These are phyloP conservation scores for Colletotrichum sublineola DNA, from an alignment of 2,329 filamentous ascomycete species.

Conservation along the genomic window DNA sequence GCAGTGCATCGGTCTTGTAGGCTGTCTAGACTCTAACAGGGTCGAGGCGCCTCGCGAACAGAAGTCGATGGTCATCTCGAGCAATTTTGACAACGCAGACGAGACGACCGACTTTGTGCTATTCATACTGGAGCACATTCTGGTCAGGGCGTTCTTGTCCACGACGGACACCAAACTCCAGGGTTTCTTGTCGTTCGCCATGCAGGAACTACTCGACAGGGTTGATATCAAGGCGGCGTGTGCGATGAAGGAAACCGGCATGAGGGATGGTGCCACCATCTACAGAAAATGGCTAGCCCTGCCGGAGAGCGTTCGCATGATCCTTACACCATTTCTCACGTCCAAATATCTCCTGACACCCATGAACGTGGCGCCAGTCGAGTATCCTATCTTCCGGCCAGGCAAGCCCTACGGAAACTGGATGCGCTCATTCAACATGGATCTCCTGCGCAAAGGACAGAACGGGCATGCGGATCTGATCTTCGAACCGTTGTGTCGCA, in stretches of 20 bases:
- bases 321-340: conserved; percentile 87
- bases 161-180: conserved; percentile 89
- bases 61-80: conserved; percentile 85
- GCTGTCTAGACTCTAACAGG: conserved; percentile 91
- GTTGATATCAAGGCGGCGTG: conserved; percentile 77
- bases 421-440: conserved; percentile 84
- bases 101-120: conserved; percentile 90
- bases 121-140: conserved; percentile 85
- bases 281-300: conserved; percentile 83
- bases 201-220: conserved; percentile 89
- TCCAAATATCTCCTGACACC: conserved; percentile 84
- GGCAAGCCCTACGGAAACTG: conserved; percentile 81
- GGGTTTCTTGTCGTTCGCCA: conserved; percentile 91
- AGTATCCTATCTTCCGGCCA: conserved; percentile 83
- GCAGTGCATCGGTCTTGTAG: conserved; percentile 87
- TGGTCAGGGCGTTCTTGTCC: conserved; percentile 93
- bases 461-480: conserved; percentile 80
- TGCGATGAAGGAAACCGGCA: conserved; percentile 55
- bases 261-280: conserved; percentile 66
- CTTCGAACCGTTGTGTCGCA: conserved; percentile 84
- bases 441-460: conserved; percentile 83
- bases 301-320: conserved; percentile 82
- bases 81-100: conserved; percentile 83
- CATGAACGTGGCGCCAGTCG: conserved; percentile 66
- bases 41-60: conserved; percentile 85